These are phyloP conservation scores for Fusarium mundagurra DNA, from an alignment of 2,329 filamentous ascomycete genomes.

Conservation along the genomic window DNA sequence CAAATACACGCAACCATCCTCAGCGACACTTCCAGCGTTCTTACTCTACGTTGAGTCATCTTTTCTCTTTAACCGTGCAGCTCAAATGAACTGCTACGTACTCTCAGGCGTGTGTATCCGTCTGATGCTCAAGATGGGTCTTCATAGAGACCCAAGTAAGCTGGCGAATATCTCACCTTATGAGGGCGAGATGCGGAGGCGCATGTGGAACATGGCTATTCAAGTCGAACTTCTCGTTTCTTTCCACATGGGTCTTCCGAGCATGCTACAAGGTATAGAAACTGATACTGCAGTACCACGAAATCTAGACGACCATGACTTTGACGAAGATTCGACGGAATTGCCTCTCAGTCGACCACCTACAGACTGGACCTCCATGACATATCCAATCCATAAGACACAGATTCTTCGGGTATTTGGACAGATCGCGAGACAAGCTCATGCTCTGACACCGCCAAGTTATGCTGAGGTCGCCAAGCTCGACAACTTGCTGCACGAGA, in stretches of 20 bases:
- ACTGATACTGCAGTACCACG: constrained; percentile 69
- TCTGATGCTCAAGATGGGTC: constrained; percentile 67
- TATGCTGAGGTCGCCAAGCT: constrained; percentile 61
- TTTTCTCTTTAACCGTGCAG: constrained; percentile 61
- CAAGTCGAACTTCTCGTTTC: constrained; percentile 72
- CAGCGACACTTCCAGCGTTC: constrained; percentile 60
- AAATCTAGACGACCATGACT: constrained; percentile 74
- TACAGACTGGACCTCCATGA: constrained; percentile 68
- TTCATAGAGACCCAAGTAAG: constrained; percentile 65
- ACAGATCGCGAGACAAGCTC: constrained; percentile 60
- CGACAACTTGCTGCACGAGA: constrained; percentile 57
- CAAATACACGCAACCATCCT: constrained; percentile 61
- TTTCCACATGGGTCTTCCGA: constrained; percentile 74
- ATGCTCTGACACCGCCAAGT: constrained; percentile 57
- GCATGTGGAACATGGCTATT: constrained; percentile 62
- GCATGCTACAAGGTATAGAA: constrained; percentile 71
- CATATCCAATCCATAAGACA: constrained; percentile 64
- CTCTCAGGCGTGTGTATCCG: constrained; percentile 61
- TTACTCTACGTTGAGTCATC: constrained; percentile 63
- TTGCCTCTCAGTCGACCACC: constrained; percentile 66
- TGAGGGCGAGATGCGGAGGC: constrained; percentile 63
- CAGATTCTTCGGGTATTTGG: constrained; percentile 59
- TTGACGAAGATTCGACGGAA: constrained; percentile 62
- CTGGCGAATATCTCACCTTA: constrained; percentile 61
- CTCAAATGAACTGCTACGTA: constrained; percentile 65